Base-by-base conservation (phyloP, 192 early-diverging fungal genomes). In the Mortierella alpina region DNA sequence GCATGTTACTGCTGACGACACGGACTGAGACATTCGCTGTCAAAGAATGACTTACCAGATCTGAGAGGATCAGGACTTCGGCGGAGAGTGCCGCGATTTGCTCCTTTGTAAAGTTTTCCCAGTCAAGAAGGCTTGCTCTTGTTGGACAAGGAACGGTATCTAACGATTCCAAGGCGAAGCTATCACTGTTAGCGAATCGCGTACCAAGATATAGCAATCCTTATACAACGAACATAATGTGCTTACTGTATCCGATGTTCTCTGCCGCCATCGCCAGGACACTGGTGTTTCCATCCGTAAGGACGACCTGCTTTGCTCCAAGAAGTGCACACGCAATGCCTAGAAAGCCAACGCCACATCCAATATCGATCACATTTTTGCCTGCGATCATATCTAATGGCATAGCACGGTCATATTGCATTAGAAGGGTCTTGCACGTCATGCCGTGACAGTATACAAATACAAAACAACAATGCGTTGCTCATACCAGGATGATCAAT, bases 91-190 rank as follows among this genome's bases (percentile, higher is more conserved):
- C 69, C 20, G 59, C 59, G 41, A 80, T 66, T 23, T 80, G 77
- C 41, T 72, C 70, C 6, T 80, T n/a, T 14, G 77, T 80, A 49
- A 80, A 80, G n/a, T 20, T 72, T 31, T 80, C 77, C 77, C 77
- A 80, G 53, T 80, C 77, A n/a, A 80, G 52, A 10, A 72, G 52
- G 39, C 65, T 68, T 40, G 77, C 60, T 6, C 64, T 52, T 41
- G 53, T 63, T 13, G 70, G 70, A 15, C 77, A 80, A 15, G 59
- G 55, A 39, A 68, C 46, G 12, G 50, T 11, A 48, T 80, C 77
- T 80, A 41, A 9, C 0, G 42, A 11, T 31, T 31, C 31, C 31
- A 31, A 31, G 31, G 31, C 3, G 31, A 3, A 1, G 3, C 31
- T 31, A 2, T 31, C 31, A 31, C 1, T 31, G 31, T 31, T 31